These are phyloP conservation scores for Suillus brevipes DNA, from an alignment of 768 basidiomycete genomes.

Conservation along the genomic window DNA sequence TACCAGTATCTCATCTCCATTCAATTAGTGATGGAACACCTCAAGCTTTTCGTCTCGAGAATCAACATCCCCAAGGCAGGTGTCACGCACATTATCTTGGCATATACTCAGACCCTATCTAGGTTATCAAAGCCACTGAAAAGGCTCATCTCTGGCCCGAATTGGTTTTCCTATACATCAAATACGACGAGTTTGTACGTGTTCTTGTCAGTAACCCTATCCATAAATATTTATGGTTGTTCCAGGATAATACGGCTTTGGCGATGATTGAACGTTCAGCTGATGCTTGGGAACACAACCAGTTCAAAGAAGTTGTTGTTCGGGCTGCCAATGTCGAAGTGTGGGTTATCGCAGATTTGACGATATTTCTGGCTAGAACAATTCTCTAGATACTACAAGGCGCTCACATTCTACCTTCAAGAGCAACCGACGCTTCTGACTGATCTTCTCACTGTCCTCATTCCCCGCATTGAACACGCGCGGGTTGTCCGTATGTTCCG, in stretches of 20 bases:
- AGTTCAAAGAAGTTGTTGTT: conserved; percentile 98
- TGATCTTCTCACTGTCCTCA: conserved; percentile 89
- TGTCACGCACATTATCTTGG: not conserved
- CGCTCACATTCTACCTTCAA: conserved; percentile 90
- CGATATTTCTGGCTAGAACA: not conserved
- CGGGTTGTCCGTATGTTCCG: conserved; percentile 96
- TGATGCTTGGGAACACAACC: conserved; percentile 99
- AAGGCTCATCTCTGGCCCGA: conserved; percentile 98
- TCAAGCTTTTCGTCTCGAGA: conserved; percentile 92
- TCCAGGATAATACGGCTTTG: conserved; percentile 91
- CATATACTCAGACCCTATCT: conserved; percentile 2
- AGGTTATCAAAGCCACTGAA: conserved; percentile 94
- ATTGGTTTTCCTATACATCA: conserved; percentile 97
- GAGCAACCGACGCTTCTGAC: conserved; percentile 92
- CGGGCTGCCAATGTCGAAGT: conserved; percentile 98
- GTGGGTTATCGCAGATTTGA: conserved; percentile 40
- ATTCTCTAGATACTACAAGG: conserved; percentile 81
- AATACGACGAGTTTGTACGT: conserved; percentile 92
- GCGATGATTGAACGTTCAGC: conserved; percentile 98
- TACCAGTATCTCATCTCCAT: conserved; percentile 13
- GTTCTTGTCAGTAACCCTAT: not conserved
- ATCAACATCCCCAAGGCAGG: conserved; percentile 95
- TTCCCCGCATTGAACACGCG: conserved; percentile 91
- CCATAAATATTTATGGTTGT: conserved; percentile 7
- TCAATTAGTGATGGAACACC: conserved; percentile 90